Evolutionary conservation across 2,329 filamentous ascomycete species (phyloP).

Genomic region (Scedosporium dehoogii): DNA sequence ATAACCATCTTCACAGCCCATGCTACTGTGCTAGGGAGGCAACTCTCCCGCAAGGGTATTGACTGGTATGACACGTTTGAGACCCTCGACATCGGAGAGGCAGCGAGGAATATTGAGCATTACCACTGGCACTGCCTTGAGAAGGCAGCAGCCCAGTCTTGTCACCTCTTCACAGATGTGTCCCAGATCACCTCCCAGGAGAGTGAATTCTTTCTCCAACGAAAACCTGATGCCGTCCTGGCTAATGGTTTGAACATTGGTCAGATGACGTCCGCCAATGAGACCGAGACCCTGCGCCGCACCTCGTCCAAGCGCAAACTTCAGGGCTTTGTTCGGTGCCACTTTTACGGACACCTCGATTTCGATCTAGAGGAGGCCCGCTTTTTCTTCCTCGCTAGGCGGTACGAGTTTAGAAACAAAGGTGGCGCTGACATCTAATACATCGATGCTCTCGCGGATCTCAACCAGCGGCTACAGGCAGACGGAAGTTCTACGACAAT

Average conservation of each 20-base stretch:
- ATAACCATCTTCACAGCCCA: conserved; percentile 3
- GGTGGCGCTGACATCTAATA: conserved; percentile 99
- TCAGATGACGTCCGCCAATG: conserved; percentile 13
- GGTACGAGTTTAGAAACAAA: conserved; percentile 97
- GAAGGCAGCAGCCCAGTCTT: background rate
- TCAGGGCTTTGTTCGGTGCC: conserved; percentile 92
- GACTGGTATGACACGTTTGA: conserved; percentile 3
- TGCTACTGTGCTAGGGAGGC: conserved; percentile 1
- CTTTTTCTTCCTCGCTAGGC: conserved; percentile 93
- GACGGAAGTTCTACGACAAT: conserved; percentile 32
- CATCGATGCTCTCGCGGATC: conserved; percentile 85
- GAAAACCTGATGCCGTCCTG: conserved; percentile 92
- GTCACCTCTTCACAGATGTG: conserved; percentile 4
- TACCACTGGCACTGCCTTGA: conserved; percentile 5
- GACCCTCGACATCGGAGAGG: conserved; percentile 1
- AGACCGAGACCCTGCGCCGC: conserved; percentile 92
- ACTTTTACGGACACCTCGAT: conserved; percentile 97
- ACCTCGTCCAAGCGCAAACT: conserved; percentile 89
- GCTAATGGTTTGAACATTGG: conserved; percentile 97
- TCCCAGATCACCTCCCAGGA: conserved; percentile 70
- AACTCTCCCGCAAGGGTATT: background rate
- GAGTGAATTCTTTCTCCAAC: conserved; percentile 92
- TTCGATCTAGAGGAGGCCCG: conserved; percentile 95
- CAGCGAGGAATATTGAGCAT: background rate
- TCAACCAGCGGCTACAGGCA: conserved; percentile 91